Evolutionary conservation across 2,329 filamentous ascomycete species (phyloP).

Genomic region (Sporothrix inflata): DNA sequence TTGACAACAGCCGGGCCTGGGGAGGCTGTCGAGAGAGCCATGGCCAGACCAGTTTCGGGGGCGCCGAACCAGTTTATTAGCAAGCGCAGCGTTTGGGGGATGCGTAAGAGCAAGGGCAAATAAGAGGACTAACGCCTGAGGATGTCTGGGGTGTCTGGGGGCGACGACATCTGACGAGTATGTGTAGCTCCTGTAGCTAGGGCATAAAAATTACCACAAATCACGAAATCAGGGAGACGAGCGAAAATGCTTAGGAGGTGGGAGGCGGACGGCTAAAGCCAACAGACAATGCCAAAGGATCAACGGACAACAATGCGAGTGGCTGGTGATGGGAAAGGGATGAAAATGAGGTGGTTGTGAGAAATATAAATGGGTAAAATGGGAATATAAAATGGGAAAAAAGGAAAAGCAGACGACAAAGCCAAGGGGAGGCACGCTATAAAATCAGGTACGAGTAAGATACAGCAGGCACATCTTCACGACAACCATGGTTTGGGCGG

Average conservation of each 20-base stretch:
- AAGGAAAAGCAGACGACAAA: background rate
- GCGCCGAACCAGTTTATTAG: too few species aligned
- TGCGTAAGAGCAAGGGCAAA: conserved; percentile 1
- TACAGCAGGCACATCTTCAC: too few species aligned
- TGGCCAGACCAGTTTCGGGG: background rate
- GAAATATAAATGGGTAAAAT: background rate
- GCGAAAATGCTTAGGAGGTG: background rate
- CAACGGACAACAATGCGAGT: background rate
- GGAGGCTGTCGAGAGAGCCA: background rate
- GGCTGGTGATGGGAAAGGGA: background rate
- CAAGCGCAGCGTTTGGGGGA: background rate
- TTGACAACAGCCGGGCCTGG: background rate
- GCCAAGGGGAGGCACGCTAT: background rate
- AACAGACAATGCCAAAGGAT: background rate
- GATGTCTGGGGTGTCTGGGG: too few species aligned
- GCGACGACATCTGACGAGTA: background rate
- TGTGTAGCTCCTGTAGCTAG: background rate
- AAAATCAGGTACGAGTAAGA: too few species aligned
- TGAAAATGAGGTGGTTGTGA: too few species aligned
- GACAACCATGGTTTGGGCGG: conserved; percentile 21
- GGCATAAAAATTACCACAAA: background rate
- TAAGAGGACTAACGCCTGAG: too few species aligned
- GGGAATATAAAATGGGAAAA: background rate
- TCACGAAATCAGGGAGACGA: background rate
- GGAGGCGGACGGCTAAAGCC: background rate